Evolutionary conservation across 495 filamentous ascomycete species (phyloP).

Genomic region (Hypoxylon intermedium): DNA sequence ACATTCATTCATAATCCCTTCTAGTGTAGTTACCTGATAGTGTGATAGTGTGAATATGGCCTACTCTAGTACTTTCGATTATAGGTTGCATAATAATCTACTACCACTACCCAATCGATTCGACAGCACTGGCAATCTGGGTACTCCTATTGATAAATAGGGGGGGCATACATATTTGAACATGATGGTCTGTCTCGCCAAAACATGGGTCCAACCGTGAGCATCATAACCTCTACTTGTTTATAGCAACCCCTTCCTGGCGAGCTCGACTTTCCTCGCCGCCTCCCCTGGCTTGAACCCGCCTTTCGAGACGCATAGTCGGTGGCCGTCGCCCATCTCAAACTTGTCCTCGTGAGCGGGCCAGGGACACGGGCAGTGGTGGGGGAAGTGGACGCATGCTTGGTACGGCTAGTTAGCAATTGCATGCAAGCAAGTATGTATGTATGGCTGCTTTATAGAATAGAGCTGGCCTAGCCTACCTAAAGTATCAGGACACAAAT

Average conservation of each 20-base stretch:
- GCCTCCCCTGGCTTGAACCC: slow-evolving; percentile 80
- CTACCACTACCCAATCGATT: too few species aligned
- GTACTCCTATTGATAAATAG: too few species aligned
- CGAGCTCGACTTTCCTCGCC: slow-evolving; percentile 79
- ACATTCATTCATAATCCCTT: slow-evolving; percentile 14
- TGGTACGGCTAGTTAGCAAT: neutral
- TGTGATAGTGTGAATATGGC: too few species aligned
- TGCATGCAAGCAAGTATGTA: too few species aligned
- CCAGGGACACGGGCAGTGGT: slow-evolving; percentile 91
- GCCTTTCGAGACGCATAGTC: slow-evolving; percentile 81
- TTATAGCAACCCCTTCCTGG: slow-evolving; percentile 82
- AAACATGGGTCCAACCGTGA: neutral
- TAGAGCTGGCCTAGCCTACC: slow-evolving; percentile 43
- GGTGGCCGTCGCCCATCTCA: slow-evolving; percentile 81
- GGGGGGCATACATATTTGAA: too few species aligned
- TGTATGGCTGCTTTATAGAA: too few species aligned
- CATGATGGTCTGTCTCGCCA: too few species aligned
- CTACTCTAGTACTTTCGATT: too few species aligned
- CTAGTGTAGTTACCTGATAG: too few species aligned
- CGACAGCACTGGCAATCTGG: too few species aligned
- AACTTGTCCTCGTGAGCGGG: slow-evolving; percentile 84
- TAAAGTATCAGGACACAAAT: slow-evolving; percentile 89
- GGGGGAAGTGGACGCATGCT: slow-evolving; percentile 90
- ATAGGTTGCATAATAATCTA: too few species aligned
- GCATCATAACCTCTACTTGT: neutral